These are phyloP conservation scores for Cryptococcus amylolentus DNA, from an alignment of 1,284 basidiomycete species.

Conservation along the genomic window DNA sequence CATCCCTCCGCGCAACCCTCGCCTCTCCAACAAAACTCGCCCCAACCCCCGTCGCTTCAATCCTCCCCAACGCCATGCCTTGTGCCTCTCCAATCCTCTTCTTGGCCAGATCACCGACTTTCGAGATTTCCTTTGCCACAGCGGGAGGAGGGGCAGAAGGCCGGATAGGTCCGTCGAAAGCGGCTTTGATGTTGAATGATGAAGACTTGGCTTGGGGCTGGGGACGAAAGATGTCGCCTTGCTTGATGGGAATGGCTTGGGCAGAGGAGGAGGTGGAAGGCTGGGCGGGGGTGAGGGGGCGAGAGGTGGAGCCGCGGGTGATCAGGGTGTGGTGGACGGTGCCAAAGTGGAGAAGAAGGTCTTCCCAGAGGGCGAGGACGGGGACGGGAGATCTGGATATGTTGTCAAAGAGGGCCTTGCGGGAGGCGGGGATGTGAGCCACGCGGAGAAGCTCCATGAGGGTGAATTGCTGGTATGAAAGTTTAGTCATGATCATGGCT, in stretches of 20 bases:
- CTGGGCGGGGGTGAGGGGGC: background rate
- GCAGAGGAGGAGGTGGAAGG: conserved; percentile 3
- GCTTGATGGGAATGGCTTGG: conserved; percentile 29
- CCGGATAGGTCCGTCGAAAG: conserved; percentile 34
- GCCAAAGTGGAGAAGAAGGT: conserved; percentile 35
- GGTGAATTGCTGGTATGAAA: conserved; percentile 33
- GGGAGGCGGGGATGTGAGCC: conserved; percentile 21
- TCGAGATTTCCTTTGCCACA: conserved; percentile 10
- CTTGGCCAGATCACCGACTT: conserved; percentile 11
- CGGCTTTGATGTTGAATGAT: conserved; percentile 17
- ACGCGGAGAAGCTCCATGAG: conserved; percentile 43
- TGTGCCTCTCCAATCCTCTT: conserved; percentile 17
- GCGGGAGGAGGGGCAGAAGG: conserved; percentile 1
- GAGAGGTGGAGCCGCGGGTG: conserved; percentile 13
- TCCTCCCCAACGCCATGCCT: conserved; percentile 16
- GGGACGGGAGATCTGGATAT: conserved; percentile 26
- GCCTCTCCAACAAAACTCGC: conserved; percentile 16
- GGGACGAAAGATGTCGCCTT: conserved; percentile 41
- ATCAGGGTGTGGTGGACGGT: conserved; percentile 19
- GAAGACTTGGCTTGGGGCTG: conserved; percentile 21
- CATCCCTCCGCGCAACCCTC: conserved; percentile 9
- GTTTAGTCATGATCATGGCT: background rate
- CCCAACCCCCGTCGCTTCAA: conserved; percentile 19
- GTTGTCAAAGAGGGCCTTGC: conserved; percentile 37
- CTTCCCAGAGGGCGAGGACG: conserved; percentile 30